Evolutionary conservation across 148 eudicot species (phyloP).

Genomic region (Camellia japonica): DNA sequence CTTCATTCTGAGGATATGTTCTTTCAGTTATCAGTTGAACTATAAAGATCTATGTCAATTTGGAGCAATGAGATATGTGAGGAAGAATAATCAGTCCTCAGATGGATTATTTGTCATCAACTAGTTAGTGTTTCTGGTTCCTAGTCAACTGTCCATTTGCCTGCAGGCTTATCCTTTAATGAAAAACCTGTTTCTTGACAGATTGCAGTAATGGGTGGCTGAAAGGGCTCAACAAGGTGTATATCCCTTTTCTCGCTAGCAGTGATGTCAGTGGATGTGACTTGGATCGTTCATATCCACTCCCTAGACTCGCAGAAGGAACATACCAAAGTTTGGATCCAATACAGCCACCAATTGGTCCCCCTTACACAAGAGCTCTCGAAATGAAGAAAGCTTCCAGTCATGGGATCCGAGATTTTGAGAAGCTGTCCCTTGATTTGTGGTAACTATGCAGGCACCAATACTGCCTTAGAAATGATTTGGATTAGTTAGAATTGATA

Average conservation of each 20-base stretch:
- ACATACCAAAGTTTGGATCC: constrained; percentile 86
- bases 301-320: constrained; percentile 71
- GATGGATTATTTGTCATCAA: too few relatives aligned
- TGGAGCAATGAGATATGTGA: too few relatives aligned
- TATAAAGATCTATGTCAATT: too few relatives aligned
- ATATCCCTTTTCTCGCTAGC: constrained; percentile 94
- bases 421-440: constrained; percentile 55
- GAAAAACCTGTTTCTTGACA: constrained; percentile 23
- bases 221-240: constrained; percentile 78
- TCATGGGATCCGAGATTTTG: constrained; percentile 53
- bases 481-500: background rate
- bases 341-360: constrained; percentile 94
- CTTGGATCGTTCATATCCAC: constrained; percentile 91
- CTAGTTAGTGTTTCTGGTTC: too few relatives aligned
- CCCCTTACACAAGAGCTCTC: constrained; percentile 92
- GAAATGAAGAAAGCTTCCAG: constrained; percentile 90
- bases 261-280: constrained; percentile 94
- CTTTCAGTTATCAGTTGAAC: too few relatives aligned
- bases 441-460: constrained; percentile 2
- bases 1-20: too few relatives aligned
- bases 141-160: too few relatives aligned
- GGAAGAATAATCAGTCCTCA: too few relatives aligned
- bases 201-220: constrained; percentile 98
- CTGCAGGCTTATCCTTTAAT: background rate
- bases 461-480: background rate